Conservation (phyloP, 306 rosid species). For the Adenanthera pavonina region DNA sequence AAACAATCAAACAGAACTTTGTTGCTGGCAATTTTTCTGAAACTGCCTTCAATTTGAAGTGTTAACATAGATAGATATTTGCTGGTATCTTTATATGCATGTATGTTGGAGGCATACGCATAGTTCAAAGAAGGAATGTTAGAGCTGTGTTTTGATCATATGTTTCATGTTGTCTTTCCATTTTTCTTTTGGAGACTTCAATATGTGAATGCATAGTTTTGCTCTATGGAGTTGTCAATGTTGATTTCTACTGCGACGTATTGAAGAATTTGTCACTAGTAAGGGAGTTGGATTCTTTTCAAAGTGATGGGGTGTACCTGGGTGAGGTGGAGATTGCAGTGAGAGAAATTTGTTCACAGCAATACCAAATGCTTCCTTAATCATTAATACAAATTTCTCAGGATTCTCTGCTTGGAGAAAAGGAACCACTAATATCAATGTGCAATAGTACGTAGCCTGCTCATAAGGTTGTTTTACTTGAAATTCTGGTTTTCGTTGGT, state of each 20-base stretch:
- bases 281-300: not conserved
- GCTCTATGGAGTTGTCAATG: not conserved
- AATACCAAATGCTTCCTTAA: not conserved
- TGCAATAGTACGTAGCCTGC: slow-evolving; percentile 83
- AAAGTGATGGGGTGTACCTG: not conserved
- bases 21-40: not conserved
- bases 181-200: not conserved
- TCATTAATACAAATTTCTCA: not conserved
- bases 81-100: not conserved
- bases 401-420: not conserved
- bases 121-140: not conserved
- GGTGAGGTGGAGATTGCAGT: not conserved
- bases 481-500: slow-evolving; percentile 74
- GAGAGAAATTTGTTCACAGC: not conserved
- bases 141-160: not conserved
- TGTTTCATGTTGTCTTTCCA: not conserved
- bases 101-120: not conserved
- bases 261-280: not conserved
- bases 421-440: slow-evolving; percentile 27
- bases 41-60: not conserved
- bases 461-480: slow-evolving; percentile 87
- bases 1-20: not conserved
- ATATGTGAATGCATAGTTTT: not conserved
- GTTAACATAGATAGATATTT: not conserved
- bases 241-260: not conserved